Evolutionary conservation across 2,329 filamentous ascomycete species (phyloP).

Genomic region (Aspergillus clavatus): DNA sequence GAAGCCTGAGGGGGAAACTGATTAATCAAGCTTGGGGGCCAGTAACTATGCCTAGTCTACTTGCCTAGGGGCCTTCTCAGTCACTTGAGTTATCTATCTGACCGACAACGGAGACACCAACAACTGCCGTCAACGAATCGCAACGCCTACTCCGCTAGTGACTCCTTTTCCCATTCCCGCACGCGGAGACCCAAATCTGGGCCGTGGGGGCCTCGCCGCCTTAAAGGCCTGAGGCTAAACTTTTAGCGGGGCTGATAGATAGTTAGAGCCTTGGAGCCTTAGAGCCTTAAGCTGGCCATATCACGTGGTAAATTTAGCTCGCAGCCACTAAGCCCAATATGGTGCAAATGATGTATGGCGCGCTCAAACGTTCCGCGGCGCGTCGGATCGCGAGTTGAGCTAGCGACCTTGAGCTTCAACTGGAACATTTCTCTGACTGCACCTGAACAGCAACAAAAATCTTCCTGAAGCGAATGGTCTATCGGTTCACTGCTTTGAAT

Average conservation of each 20-base stretch:
- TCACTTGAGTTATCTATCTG: background rate
- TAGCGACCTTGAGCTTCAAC: background rate
- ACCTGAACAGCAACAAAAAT: background rate
- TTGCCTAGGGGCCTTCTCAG: background rate
- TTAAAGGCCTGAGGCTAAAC: slow-evolving; percentile 1
- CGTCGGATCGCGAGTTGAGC: slow-evolving; percentile 10
- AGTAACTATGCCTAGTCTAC: background rate
- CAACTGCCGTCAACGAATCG: background rate
- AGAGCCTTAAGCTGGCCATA: background rate
- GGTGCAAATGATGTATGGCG: slow-evolving; percentile 18
- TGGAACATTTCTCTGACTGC: background rate
- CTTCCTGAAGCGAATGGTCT: background rate
- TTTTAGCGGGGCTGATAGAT: slow-evolving; percentile 1
- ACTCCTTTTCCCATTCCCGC: background rate
- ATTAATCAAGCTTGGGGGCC: background rate
- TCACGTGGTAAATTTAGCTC: slow-evolving; percentile 16
- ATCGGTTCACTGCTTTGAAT: background rate
- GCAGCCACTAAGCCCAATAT: slow-evolving; percentile 11
- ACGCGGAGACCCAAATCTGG: background rate
- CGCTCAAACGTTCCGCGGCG: slow-evolving; percentile 13
- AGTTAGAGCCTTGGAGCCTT: too few species aligned
- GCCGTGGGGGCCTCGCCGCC: background rate
- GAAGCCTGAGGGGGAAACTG: background rate
- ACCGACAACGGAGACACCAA: background rate
- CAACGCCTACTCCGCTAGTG: background rate